Evolutionary conservation across 495 filamentous ascomycete species (phyloP).

Genomic region (Venustampulla echinocandica): DNA sequence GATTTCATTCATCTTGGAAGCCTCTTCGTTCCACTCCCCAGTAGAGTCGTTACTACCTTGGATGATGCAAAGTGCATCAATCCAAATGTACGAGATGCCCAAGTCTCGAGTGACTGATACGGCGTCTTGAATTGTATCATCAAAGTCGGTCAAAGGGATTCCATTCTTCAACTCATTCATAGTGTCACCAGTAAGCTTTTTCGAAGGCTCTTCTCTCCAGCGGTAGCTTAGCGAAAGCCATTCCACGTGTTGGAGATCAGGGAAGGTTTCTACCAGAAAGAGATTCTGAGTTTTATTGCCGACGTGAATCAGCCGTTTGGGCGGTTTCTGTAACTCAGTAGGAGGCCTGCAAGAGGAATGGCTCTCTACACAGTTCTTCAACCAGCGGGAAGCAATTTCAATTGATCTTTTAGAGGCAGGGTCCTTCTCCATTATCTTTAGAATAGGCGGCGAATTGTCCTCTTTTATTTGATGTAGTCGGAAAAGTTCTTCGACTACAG

Average conservation of each 20-base stretch:
- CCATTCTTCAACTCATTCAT: slow-evolving; percentile 9
- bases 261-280: slow-evolving; percentile 18
- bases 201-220: slow-evolving; percentile 18
- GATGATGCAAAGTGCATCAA: slow-evolving; percentile 28
- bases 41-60: slow-evolving; percentile 26
- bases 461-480: slow-evolving; percentile 12
- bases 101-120: slow-evolving; percentile 24
- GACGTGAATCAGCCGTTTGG: slow-evolving; percentile 16
- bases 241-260: slow-evolving; percentile 12
- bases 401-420: slow-evolving; percentile 10
- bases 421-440: slow-evolving; percentile 16
- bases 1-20: slow-evolving; percentile 25
- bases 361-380: slow-evolving; percentile 12
- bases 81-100: slow-evolving; percentile 28
- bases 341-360: slow-evolving; percentile 16
- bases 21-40: slow-evolving; percentile 22
- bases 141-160: slow-evolving; percentile 14
- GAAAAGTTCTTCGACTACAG: slow-evolving; percentile 12
- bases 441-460: slow-evolving; percentile 15
- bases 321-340: slow-evolving; percentile 11
- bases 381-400: slow-evolving; percentile 16
- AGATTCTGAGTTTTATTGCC: slow-evolving; percentile 16
- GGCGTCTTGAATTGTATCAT: slow-evolving; percentile 28
- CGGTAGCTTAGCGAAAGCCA: slow-evolving; percentile 25
- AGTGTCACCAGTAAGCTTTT: slow-evolving; percentile 12